These are phyloP conservation scores for Tylopilus orsonianus DNA, from an alignment of 1,284 basidiomycete genomes.

Conservation along the genomic window DNA sequence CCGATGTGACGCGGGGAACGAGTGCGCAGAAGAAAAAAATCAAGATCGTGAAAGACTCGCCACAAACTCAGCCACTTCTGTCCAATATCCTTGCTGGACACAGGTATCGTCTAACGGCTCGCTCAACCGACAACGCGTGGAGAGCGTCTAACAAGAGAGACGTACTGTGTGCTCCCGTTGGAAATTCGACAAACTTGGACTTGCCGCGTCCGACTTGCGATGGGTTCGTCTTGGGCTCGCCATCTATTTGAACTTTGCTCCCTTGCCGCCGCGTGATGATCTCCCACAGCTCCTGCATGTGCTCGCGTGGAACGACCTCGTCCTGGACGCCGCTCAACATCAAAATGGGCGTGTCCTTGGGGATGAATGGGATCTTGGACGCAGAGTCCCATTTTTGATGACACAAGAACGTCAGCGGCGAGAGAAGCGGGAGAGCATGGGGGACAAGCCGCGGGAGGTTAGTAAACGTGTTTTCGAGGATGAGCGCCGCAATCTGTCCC, in stretches of 20 bases:
- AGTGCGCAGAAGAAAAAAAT: background rate
- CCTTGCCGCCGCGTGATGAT: conserved; percentile 52
- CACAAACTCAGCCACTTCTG: conserved; percentile 58
- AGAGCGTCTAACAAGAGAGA: conserved; percentile 11
- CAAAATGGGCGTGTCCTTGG: conserved; percentile 74
- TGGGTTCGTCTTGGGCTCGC: conserved; percentile 34
- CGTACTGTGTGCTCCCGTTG: conserved; percentile 69
- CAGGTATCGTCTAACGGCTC: conserved; percentile 63
- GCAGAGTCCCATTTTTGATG: conserved; percentile 90
- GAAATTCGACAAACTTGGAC: conserved; percentile 62
- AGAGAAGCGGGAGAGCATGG: conserved; percentile 74
- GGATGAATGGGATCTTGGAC: conserved; percentile 68
- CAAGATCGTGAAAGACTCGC: conserved; percentile 28
- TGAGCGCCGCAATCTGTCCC: conserved; percentile 66
- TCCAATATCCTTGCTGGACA: conserved; percentile 66
- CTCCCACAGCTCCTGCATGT: conserved; percentile 81
- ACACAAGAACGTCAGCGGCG: conserved; percentile 79
- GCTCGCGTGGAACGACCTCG: conserved; percentile 81
- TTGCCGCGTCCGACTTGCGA: conserved; percentile 44
- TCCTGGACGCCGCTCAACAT: conserved; percentile 83
- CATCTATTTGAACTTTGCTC: conserved; percentile 18
- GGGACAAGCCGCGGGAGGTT: conserved; percentile 82
- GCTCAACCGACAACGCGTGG: background rate
- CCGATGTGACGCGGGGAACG: too few species aligned
- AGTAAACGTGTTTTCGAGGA: conserved; percentile 93